Conservation (phyloP, 1,284 basidiomycete genomes). For the Cutaneotrichosporon spelunceum region DNA sequence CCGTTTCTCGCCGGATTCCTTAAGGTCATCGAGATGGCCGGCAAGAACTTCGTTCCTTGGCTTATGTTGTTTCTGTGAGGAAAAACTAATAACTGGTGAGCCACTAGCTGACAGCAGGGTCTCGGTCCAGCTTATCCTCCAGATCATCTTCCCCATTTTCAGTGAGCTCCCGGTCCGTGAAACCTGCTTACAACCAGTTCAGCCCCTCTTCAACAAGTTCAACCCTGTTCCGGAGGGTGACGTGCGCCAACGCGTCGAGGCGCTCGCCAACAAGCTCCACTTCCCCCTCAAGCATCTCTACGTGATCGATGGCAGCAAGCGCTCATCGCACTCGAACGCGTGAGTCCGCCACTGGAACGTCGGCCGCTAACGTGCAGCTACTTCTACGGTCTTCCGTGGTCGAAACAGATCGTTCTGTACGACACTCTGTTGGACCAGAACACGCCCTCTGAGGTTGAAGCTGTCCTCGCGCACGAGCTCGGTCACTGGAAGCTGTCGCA, state of each 20-base stretch:
- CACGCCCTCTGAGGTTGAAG: constrained; percentile 82
- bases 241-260: constrained; percentile 69
- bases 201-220: constrained; percentile 95
- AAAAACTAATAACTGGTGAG: constrained; percentile 50
- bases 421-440: constrained; percentile 92
- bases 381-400: constrained; percentile 91
- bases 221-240: constrained; percentile 75
- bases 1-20: constrained; percentile 86
- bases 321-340: constrained; percentile 90
- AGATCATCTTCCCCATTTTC: constrained; percentile 79
- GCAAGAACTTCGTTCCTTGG: constrained; percentile 82
- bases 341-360: background rate
- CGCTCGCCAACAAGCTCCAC: constrained; percentile 70
- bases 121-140: constrained; percentile 76
- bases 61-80: constrained; percentile 75
- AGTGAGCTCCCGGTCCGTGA: constrained; percentile 54
- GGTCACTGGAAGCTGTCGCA: constrained; percentile 93
- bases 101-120: constrained; percentile 56
- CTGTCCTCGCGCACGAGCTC: constrained; percentile 83
- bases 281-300: constrained; percentile 95
- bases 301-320: constrained; percentile 95
- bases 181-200: constrained; percentile 56
- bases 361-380: constrained; percentile 52
- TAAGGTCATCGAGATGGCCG: constrained; percentile 87
- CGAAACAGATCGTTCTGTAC: constrained; percentile 95